Base-by-base conservation (phyloP, 2,329 filamentous ascomycete genomes). In the Trichophyton equinum region DNA sequence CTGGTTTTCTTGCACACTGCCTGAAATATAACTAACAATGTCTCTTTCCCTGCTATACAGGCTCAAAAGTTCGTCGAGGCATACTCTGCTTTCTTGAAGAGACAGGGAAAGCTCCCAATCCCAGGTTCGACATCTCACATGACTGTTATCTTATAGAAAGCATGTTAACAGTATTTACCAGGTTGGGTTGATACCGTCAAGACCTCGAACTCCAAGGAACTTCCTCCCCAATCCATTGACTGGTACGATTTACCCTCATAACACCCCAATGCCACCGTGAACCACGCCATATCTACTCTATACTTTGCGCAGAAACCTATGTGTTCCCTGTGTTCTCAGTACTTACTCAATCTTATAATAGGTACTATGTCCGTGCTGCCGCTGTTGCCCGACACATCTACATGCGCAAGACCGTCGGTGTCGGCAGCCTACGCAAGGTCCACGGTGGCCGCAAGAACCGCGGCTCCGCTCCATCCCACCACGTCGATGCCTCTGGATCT, bases 121-220 rank as follows among this genome's bases (percentile, higher is more conserved):
- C 84, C 84, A 78, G 83, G 82, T 85, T 75, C 76, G 82, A 81
- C 38, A 67, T 18, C 40, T 38, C 27, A 38, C 9, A 38, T 38
- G 3, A 38, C 33, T 11, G 8, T 3, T 68, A 69, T n/a, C 55
- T 9, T 47, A 6, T 9, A 42, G 15, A 58, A 33, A 36, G 15
- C 25, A n/a, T 47, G 22, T 20, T 44, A 51, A 25, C 18, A n/a
- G 30, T 33, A 11, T 33, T 22, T 61, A 44, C 47, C 61, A 95
- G 91, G 90, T 83, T 97, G 92, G 92, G 92, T 96, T 78, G 94
- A 99, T 78, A 96, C 92, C 75, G 94, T 97, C 82, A 99, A 99
- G 88, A 96, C 92, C 71, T 92, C 90, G 74, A 84, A 87, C 76
- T 88, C 88, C 77, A 96, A 96, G 81, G 94, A 99, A 84, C 88